phyloP scores from a whole-genome alignment of 345 rosid genomes.

The Trapa incisa region DNA sequence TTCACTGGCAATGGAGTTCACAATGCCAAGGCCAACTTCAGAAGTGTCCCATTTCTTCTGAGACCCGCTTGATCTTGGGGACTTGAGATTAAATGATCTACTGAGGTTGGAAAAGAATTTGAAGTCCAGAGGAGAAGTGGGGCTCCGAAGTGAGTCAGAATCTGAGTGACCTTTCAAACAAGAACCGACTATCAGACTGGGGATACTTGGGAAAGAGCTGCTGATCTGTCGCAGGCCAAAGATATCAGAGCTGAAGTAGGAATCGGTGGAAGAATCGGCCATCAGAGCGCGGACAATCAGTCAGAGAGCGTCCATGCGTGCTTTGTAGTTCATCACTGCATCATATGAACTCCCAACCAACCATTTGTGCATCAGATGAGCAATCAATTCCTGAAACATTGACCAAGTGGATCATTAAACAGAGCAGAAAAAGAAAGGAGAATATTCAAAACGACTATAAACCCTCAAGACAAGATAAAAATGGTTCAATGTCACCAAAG shows the following conservation, averaged over 20 bases:
- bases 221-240: slow-evolving; percentile 23
- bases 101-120: slow-evolving; percentile 33
- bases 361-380: neutral
- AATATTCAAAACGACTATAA: neutral
- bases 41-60: slow-evolving; percentile 32
- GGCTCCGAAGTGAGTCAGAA: slow-evolving; percentile 33
- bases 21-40: slow-evolving; percentile 48
- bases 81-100: slow-evolving; percentile 34
- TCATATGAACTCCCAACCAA: slow-evolving; percentile 7
- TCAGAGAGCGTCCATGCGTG: slow-evolving; percentile 4
- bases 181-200: slow-evolving; percentile 26
- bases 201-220: slow-evolving; percentile 26
- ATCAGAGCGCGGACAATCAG: slow-evolving; percentile 10
- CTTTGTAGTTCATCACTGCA: slow-evolving; percentile 11
- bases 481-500: neutral
- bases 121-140: slow-evolving; percentile 56
- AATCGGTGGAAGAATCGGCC: slow-evolving; percentile 25
- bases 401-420: neutral
- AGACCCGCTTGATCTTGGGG: slow-evolving; percentile 21
- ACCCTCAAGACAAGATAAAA: neutral
- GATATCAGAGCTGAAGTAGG: slow-evolving; percentile 15
- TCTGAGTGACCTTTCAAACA: slow-evolving; percentile 22
- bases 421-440: neutral
- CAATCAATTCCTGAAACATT: neutral
- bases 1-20: slow-evolving; percentile 29